Evolutionary conservation across 2,329 filamentous ascomycete species (phyloP), one percentile per base, ranked within the genome.

Genomic region (Fragosphaeria purpurea): DNA sequence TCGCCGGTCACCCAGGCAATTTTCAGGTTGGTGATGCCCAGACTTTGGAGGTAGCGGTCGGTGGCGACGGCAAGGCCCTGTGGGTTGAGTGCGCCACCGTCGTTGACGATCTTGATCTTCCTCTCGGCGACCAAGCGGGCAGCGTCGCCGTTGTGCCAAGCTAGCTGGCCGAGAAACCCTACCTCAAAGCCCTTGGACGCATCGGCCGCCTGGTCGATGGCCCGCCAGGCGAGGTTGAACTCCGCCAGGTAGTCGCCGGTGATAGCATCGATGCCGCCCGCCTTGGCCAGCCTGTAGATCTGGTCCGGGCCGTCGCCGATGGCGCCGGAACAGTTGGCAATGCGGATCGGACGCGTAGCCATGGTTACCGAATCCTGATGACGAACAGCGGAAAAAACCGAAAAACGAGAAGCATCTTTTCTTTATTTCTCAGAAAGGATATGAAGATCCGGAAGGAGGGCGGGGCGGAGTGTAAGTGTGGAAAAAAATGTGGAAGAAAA

Each of bases 81-180:
- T 0, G 76, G 75, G 54, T 79, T 74, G 10, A 73, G 66, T 2
- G 72, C 73, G 2, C 76, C 76, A 6, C 75, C 75, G 48, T 75
- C 45, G 51, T 51, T 65, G 41, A 76, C 65, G 10, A 78, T 65
- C 54, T 73, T 74, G 61, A 77, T 76, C 0, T 65, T 57, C 53
- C 73, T 69, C 47, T 71, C 61, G 3, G 53, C 57, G 3, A 59
- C 35, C 5, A 58, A 30, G n/a, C 52, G 50, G 39, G 50, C 55
- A 35, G 50, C 59, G 43, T 61, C 58, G 43, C 48, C 48, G 31
- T 49, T 53, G 43, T 50, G 48, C 35, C 34, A 50, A 7, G 48
- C 48, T 4, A 68, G 54, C 51, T 63, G 61, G 31, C 60, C 56
- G 30, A 62, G 57, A 42, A 65, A 63, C 37, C 58, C 57, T 6